Evolutionary conservation across 305 asterid genomes (phyloP), one percentile per base, ranked within the genome.

Genomic region (Nicotiana rustica): DNA sequence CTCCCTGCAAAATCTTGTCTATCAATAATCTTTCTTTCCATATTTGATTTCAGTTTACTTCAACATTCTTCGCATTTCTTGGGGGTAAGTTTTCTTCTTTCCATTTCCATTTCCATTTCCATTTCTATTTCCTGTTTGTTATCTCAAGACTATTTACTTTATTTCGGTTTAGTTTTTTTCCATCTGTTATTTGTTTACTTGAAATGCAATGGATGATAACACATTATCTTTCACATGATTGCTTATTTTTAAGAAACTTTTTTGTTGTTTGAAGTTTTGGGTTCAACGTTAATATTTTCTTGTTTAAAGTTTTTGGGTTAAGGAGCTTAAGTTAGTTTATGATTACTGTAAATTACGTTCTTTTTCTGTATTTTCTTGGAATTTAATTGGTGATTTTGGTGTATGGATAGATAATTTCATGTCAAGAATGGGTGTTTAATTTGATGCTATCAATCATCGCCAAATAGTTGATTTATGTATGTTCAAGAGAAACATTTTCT

Each of bases 1-100:
- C 65, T 3, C 68, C 84, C 66, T 70, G 85, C 36, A 84, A 62
- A 80, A 75, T 35, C 56, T 41, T 83, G 59, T 85, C 87, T 67
- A 44, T 84, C 77, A 68, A 18, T 0, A 41, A 41, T 41, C 49
- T 41, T 41, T 41, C 35, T 70, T 71, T 21, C 79, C 19, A 71
- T 44, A 21, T 47, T 71, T 47, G 61, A 71, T 71, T 52, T 47
- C 78, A 71, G 38, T 71, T 71, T 70, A 70, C 77, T 15, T 55
- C 64, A 15, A 6, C 64, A 15, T 15, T 52, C 59, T 52, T 69
- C 18, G 33, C 77, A 38, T 69, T 38, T 71, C 36, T 19, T 21
- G 18, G 55, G 77, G 33, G 61, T 71, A 71, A 47, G 79, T 21
- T 18, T 12, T 52, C 15, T 12, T 10, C 15, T 25, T 66, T 66